Evolutionary conservation across 2,329 filamentous ascomycete genomes (phyloP), one percentile per base, ranked within the genome.

Genomic region (Paraphaeosphaeria minitans): DNA sequence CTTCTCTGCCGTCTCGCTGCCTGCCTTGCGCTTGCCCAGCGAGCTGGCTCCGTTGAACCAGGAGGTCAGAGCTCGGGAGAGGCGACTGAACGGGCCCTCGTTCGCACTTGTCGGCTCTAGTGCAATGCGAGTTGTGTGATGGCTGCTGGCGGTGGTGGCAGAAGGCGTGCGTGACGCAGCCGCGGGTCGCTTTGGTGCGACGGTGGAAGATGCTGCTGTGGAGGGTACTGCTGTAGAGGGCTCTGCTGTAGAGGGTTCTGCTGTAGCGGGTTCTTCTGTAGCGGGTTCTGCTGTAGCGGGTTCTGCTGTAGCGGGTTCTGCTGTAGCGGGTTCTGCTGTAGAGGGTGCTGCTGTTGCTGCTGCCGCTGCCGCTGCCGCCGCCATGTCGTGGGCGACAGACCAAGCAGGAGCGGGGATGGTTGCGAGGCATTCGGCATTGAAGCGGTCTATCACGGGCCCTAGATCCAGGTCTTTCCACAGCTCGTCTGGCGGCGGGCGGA

Each of bases 391-490:
- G 13, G 55, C 43, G 37, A 42, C 50, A 19, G 48, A 41, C 13
- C n/a, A 43, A 4, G 54, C 47, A 6, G 69, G 64, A 33, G 57
- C 52, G 9, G 43, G 52, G 50, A 64, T 66, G 37, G 14, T n/a
- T n/a, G 37, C 37, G 29, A 31, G 29, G 29, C 29, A 31, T 41
- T 73, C 71, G 50, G 70, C 64, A 45, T 73, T 68, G 85, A 99
- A 99, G 33, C 95, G 84, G 77, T 95, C 86, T 57, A 92, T 94
- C 94, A 98, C 97, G 80, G 99, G 94, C 69, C 96, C 91, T 69
- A 99, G 91, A 72, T 98, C 92, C 62, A 99, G 84, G 1, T 91
- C 94, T 75, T 95, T 98, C 95, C 58, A 90, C 88, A 73, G 62
- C 56, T 68, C 66, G 29, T 68, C 67, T 1, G 73, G 72, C 55